These are phyloP conservation scores for Crithidia thermophila DNA, from an alignment of 208 protist genomes.

Conservation along the genomic window DNA sequence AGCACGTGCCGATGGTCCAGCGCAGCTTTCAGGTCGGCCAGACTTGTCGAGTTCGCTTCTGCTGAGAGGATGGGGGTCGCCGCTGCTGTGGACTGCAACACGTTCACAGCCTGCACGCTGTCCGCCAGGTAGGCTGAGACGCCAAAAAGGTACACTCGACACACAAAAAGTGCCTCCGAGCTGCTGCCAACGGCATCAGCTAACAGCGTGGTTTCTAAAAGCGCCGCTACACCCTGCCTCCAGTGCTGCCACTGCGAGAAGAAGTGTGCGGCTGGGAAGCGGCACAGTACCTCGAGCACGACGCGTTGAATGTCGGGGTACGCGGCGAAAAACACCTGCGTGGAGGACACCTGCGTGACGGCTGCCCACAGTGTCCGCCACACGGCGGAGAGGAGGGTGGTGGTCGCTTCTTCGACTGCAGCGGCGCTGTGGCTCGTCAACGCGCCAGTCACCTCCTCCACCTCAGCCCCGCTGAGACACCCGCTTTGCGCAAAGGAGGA, in stretches of 20 bases:
- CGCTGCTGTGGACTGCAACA: background rate
- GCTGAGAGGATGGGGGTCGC: too few relatives aligned
- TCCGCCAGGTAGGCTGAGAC: conserved; percentile 26
- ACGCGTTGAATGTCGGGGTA: conserved; percentile 42
- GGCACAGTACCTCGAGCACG: conserved; percentile 46
- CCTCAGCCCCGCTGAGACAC: too few relatives aligned
- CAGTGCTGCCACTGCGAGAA: conserved; percentile 32
- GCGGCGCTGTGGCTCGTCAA: too few relatives aligned
- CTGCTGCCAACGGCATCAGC: background rate
- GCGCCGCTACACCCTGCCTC: background rate
- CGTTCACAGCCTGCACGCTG: background rate
- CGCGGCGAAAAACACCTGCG: conserved; percentile 11
- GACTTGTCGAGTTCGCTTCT: background rate
- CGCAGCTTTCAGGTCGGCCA: background rate
- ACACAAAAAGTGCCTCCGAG: conserved; percentile 7
- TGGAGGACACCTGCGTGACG: background rate
- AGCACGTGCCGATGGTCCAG: conserved; percentile 17
- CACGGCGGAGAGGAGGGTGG: too few relatives aligned
- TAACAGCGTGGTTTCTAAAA: background rate
- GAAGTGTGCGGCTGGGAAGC: conserved; percentile 29
- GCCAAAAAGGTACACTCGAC: conserved; percentile 31
- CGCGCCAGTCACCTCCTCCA: too few relatives aligned
- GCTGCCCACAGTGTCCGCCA: conserved; percentile 30
- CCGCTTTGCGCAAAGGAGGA: too few relatives aligned
- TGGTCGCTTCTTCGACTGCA: too few relatives aligned